Conservation (phyloP, 108 stramenopile genomes). For the Cyclotella atomus region DNA sequence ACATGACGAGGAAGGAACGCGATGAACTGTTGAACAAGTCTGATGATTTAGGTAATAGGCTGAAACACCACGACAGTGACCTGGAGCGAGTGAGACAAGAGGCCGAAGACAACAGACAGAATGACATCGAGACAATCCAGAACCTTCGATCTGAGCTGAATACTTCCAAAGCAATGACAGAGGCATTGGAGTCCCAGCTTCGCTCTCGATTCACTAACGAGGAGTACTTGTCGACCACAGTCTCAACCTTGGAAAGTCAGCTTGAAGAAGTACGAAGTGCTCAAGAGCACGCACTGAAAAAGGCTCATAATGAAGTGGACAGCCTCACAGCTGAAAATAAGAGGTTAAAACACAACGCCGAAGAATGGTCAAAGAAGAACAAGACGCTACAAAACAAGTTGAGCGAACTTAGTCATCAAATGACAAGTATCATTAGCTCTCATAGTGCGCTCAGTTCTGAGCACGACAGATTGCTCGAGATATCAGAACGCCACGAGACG, state of each 20-base stretch:
- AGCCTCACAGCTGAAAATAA: conserved; percentile 39
- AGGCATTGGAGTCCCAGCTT: conserved; percentile 59
- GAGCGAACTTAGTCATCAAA: conserved; percentile 49
- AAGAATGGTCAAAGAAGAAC: conserved; percentile 55
- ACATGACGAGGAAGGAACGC: conserved; percentile 41
- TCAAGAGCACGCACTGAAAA: conserved; percentile 41
- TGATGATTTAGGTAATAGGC: conserved; percentile 31
- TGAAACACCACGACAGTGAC: conserved; percentile 44
- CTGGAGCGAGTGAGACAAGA: conserved; percentile 33
- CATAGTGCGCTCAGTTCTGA: conserved; percentile 53
- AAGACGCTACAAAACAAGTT: conserved; percentile 32
- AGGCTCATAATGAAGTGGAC: conserved; percentile 51
- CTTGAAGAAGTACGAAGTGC: conserved; percentile 44
- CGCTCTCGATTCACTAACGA: conserved; percentile 59
- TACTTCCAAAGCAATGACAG: conserved; percentile 59
- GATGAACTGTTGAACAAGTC: conserved; percentile 42
- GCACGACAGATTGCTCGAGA: conserved; percentile 58
- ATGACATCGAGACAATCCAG: conserved; percentile 44
- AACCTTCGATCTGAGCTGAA: conserved; percentile 52
- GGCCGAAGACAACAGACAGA: conserved; percentile 26
- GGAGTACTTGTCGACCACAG: conserved; percentile 55
- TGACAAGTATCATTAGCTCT: conserved; percentile 53
- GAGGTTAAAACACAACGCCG: conserved; percentile 35
- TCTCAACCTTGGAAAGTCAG: conserved; percentile 50
- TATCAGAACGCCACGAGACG: conserved; percentile 37